Base-by-base conservation (phyloP, 2,329 filamentous ascomycete genomes). In the Pezicula neosporulosa region DNA sequence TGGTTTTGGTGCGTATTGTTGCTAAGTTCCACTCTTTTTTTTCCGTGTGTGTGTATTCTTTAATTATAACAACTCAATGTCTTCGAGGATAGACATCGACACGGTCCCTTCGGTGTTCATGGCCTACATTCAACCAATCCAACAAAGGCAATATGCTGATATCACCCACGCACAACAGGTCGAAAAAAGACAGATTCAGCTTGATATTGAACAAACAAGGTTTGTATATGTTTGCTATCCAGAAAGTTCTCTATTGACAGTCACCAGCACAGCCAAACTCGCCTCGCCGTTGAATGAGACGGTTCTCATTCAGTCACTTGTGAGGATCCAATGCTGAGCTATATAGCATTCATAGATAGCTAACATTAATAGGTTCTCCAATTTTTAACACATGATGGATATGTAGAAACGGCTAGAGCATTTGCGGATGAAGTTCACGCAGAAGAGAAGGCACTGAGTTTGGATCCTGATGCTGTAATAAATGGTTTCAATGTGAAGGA, bases 361-460 rank as follows among this genome's bases (percentile, higher is more conserved):
- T 53, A 46, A 54, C 44, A 43, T 27, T n/a, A 24, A 30, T 49
- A 78, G 74, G 80, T 85, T 16, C 78, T 91, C 37, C 92, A 97
- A 69, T 97, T 96, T 60, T 75, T 99, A 13, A 89, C 92, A 36
- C 93, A 97, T 61, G 94, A 97, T 63, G 94, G 94, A 53, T 97
- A 97, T 60, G 87, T 97, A 7, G 93, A 97, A 59, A 96, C 93
- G 0, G 92, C 92, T 8, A 83, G 86, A 56, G 90, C 90, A 0
- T 97, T 99, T 74, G 85, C 89, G 3, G 79, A 87, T 60, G 93
- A 97, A 64, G 83, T 96, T 24, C 80, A 82, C 49, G 74, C 80
- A 15, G 89, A 96, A 66, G 86, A 88, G 61, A 75, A 81, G 61
- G 84, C 88, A 8, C 71, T 96, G 50, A 81, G 80, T 55, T 76